Base-by-base conservation (phyloP, 2,329 filamentous ascomycete species). In the Pseudocercospora fuligena region DNA sequence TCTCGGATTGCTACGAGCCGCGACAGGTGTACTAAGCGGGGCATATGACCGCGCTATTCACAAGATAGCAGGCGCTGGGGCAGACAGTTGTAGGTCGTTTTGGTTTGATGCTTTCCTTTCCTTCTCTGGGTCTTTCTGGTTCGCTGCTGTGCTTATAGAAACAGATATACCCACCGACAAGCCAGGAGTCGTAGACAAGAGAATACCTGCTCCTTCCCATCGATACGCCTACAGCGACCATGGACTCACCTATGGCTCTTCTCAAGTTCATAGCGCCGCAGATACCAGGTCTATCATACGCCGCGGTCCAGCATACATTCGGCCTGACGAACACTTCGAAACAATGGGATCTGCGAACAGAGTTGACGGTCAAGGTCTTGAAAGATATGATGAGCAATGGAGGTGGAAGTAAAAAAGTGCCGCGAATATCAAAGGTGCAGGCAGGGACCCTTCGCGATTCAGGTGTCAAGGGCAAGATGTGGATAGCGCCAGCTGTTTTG, bases 281-380 rank as follows among this genome's bases (percentile, higher is more conserved):
- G 69, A 73, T 92, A 1, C 90, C 90, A 0, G 80, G 89, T 9
- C 81, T 92, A 8, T 74, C 86, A n/a, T 88, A 87, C 69, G 86
- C 89, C 1, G 83, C 88, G 1, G 68, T 92, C 12, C 80, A 85
- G 57, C 90, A 93, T 73, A 75, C 89, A 2, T 82, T 97, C 7
- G 86, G 85, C 29, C 79, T 91, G 47, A 93, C 93, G 0, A 84
- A 89, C 36, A 89, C 88, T 7, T 87, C 90, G 4, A 87, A 88
- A 56, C 92, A 95, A 81, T 89, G 94, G 80, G 91, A 97, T 76
- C 81, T 97, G 3, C 86, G 86, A 60, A 94, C 90, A 14, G 90
- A 91, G 64, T 75, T 97, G 63, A 89, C 86, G 0, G 84, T 97
- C 64, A 86, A 88, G 27, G 81, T 95, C 16, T 78, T 97, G n/a